phyloP scores from a whole-genome alignment of 2,329 filamentous ascomycete species.

The Zalaria sp. region DNA sequence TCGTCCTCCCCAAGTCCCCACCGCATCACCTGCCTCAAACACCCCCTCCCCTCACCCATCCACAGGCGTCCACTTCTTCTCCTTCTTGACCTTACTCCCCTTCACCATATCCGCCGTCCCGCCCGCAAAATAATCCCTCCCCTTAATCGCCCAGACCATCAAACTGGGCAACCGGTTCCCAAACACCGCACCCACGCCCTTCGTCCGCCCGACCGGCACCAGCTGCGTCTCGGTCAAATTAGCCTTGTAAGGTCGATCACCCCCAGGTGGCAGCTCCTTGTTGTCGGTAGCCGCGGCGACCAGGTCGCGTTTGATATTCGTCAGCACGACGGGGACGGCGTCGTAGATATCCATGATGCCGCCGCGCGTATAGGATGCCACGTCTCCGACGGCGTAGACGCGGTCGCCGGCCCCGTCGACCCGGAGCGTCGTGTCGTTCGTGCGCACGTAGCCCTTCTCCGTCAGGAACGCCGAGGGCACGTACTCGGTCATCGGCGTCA shows the following conservation, averaged over 20 bases:
- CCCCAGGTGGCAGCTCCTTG: constrained; percentile 11
- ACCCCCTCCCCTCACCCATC: not conserved
- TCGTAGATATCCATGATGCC: constrained; percentile 26
- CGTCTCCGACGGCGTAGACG: constrained; percentile 36
- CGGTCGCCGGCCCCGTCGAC: constrained; percentile 28
- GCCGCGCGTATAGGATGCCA: constrained; percentile 27
- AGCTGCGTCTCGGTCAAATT: constrained; percentile 20
- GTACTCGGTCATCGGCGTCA: constrained; percentile 37
- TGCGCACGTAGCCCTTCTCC: constrained; percentile 32
- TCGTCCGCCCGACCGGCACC: constrained; percentile 23
- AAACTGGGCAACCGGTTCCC: constrained; percentile 24
- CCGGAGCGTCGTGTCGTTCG: constrained; percentile 30
- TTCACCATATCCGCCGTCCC: constrained; percentile 9
- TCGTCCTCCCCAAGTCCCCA: too few relatives aligned
- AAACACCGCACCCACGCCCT: constrained; percentile 23
- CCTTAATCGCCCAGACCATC: constrained; percentile 23
- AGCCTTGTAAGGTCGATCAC: constrained; percentile 18
- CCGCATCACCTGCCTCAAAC: too few relatives aligned
- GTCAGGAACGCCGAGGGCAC: constrained; percentile 34
- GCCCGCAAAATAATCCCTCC: constrained; percentile 21
- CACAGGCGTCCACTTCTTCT: constrained; percentile 7
- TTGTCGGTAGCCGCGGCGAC: constrained; percentile 15
- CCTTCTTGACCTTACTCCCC: constrained; percentile 12
- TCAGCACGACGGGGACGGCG: constrained; percentile 24
- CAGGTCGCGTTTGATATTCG: constrained; percentile 35